A percentile compares a stretch with the other conserved stretches of the same genome.
These are phyloP conservation scores for Fusarium anthophilum DNA, from an alignment of 2,329 filamentous ascomycete genomes.

Conservation along the genomic window DNA sequence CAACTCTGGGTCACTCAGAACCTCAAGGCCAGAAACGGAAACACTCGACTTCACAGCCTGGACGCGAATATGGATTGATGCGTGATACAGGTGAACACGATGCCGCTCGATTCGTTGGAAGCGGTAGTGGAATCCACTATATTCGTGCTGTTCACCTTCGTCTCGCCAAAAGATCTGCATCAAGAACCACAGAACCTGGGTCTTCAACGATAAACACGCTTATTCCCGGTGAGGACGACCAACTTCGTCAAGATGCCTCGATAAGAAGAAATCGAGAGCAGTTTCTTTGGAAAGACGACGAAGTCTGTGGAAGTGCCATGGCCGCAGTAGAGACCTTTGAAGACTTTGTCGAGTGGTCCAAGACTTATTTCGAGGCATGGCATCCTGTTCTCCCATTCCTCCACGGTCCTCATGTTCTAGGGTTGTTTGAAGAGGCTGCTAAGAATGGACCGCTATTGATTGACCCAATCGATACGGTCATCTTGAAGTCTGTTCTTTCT, in stretches of 20 bases:
- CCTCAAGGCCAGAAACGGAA: constrained; percentile 43
- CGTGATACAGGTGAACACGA: constrained; percentile 57
- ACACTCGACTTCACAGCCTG: constrained; percentile 40
- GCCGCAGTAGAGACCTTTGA: constrained; percentile 50
- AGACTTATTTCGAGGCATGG: constrained; percentile 66
- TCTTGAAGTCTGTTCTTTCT: constrained; percentile 57
- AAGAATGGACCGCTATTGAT: constrained; percentile 35
- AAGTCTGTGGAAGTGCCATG: constrained; percentile 36
- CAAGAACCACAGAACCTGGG: constrained; percentile 17
- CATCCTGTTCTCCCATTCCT: constrained; percentile 66
- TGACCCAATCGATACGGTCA: not conserved
- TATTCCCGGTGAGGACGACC: constrained; percentile 67
- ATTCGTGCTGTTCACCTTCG: constrained; percentile 64
- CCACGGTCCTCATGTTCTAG: constrained; percentile 61
- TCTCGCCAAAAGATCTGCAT: constrained; percentile 46
- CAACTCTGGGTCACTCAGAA: constrained; percentile 34
- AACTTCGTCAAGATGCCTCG: constrained; percentile 46
- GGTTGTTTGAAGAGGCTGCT: constrained; percentile 56
- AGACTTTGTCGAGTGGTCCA: constrained; percentile 59
- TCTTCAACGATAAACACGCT: constrained; percentile 43
- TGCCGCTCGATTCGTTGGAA: constrained; percentile 64
- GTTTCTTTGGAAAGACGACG: constrained; percentile 49
- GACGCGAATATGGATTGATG: constrained; percentile 56
- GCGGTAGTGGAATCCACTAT: constrained; percentile 68
- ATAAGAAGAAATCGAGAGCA: constrained; percentile 22